A percentile compares a stretch with the other conserved stretches of the same genome.
phyloP scores from a whole-genome alignment of 148 eudicot species.

The Amaranthus hypochondriacus region DNA sequence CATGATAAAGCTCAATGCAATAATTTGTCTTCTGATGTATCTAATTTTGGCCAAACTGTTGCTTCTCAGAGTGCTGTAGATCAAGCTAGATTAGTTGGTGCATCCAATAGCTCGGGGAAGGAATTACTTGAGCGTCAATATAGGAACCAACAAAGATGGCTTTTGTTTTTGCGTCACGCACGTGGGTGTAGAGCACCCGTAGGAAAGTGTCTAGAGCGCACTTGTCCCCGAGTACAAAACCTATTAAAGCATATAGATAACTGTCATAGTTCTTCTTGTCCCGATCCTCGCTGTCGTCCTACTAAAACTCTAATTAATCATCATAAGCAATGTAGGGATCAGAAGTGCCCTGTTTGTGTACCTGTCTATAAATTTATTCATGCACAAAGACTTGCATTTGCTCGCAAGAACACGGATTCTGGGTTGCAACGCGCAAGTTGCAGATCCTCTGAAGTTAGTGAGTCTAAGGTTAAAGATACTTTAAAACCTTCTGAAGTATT shows the following conservation, averaged over 20 bases:
- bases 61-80: constrained; percentile 33
- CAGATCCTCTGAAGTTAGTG: constrained; percentile 39
- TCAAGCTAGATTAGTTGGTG: constrained; percentile 35
- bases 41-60: constrained; percentile 36
- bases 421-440: constrained; percentile 32
- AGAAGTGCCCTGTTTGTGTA: constrained; percentile 71
- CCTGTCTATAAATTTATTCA: constrained; percentile 52
- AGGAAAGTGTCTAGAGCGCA: constrained; percentile 66
- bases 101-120: constrained; percentile 32
- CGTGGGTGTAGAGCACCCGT: constrained; percentile 60
- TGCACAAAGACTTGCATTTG: constrained; percentile 29
- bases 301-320: constrained; percentile 49
- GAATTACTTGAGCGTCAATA: constrained; percentile 50
- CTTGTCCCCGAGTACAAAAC: constrained; percentile 57
- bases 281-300: constrained; percentile 58
- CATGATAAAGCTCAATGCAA: constrained; percentile 75
- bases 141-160: constrained; percentile 75
- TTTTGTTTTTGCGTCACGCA: constrained; percentile 80
- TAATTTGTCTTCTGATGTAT: constrained; percentile 50
- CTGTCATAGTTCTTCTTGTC: constrained; percentile 45
- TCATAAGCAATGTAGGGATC: constrained; percentile 50
- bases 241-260: constrained; percentile 55
- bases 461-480: constrained; percentile 33
- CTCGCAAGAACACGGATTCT: constrained; percentile 36
- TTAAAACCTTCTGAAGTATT: constrained; percentile 31